Conservation (phyloP, 352 stramenopile genomes). For the Pythium scleroteichum region DNA sequence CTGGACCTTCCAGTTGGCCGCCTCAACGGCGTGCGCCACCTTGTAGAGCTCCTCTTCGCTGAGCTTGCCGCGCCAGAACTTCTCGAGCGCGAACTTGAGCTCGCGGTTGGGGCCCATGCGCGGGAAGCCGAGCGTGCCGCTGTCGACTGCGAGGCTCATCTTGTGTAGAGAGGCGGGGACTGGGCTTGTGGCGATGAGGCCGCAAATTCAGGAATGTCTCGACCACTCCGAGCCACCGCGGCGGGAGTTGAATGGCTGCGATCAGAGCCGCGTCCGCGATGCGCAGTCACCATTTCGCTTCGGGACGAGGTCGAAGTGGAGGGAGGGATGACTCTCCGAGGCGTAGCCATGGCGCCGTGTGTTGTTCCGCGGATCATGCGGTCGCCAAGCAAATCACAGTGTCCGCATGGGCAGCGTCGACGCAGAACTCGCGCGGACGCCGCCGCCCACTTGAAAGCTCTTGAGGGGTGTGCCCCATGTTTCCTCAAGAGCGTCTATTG, state of each 20-base stretch:
- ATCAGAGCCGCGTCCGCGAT: not conserved
- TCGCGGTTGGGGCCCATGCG: slow-evolving; percentile 93
- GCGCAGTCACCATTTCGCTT: slow-evolving; percentile 8
- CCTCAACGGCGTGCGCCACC: slow-evolving; percentile 75
- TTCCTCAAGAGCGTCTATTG: slow-evolving; percentile 49
- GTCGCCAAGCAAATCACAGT: not conserved
- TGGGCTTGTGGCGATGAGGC: slow-evolving; percentile 19
- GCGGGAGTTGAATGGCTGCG: slow-evolving; percentile 13
- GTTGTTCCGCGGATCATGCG: not conserved
- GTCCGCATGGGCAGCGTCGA: not conserved
- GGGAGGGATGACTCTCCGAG: slow-evolving; percentile 17
- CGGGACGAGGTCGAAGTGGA: not conserved
- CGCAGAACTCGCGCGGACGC: no score
- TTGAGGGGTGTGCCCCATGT: slow-evolving; percentile 44
- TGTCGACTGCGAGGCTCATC: slow-evolving; percentile 55
- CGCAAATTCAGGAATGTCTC: slow-evolving; percentile 67
- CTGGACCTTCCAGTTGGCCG: slow-evolving; percentile 87
- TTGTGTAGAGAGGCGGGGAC: slow-evolving; percentile 26
- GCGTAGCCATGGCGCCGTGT: no score
- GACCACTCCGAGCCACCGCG: no score
- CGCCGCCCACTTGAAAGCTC: not conserved
- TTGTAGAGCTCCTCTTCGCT: slow-evolving; percentile 77
- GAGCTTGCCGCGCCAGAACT: slow-evolving; percentile 90
- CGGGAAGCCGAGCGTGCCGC: slow-evolving; percentile 87
- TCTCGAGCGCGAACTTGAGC: slow-evolving; percentile 94